Evolutionary conservation across 192 early-diverging fungal species (phyloP), one percentile per base, ranked within the genome.

Genomic region (Podila epigama): DNA sequence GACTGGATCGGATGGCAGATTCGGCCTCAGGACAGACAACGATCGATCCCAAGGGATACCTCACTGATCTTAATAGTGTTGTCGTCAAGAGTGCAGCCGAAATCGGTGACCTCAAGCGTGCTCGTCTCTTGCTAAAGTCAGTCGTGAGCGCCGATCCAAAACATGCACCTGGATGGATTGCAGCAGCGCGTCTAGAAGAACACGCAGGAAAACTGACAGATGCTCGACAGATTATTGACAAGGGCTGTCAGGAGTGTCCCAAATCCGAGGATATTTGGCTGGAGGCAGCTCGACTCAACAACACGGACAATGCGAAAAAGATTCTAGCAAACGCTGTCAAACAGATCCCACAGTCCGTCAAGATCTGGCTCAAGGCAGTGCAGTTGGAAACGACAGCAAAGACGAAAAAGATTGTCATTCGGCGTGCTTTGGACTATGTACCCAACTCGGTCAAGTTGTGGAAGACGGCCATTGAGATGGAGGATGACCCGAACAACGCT

Each of bases 151-250:
- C 98, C 4, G 98, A 97, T 79, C 96, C 96, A 11, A 95, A 96
- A 66, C 93, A 98, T 61, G 96, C 95, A 5, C 93, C 97, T 20
- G 98, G 96, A 41, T 99, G 98, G 98, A 97, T 98, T 66, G 96
- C 97, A 1, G 95, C 96, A 8, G 98, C 98, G 12, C 91, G 97
- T 53, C 81, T 98, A 40, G 98, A 99, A 82, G 97, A 99, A 78
- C 86, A 92, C 8, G 96, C 95, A 1, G 89, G 91, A 18, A 95
- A 97, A 65, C 79, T 89, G 48, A 81, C 86, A 3, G 85, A 90
- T n/a, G 98, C 98, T 0, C 85, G 98, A 27, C 87, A 88, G 36
- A 82, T 95, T 8, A 97, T 98, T 54, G 86, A 90, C 22, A 91
- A 96, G 75, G 98, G 93, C 10, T 99, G 97, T 83, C 90, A 93